Percentiles rank a stretch among this genome's conserved stretches.
phyloP scores from a whole-genome alignment of 768 basidiomycete species.

The Hygrophorus russula region DNA sequence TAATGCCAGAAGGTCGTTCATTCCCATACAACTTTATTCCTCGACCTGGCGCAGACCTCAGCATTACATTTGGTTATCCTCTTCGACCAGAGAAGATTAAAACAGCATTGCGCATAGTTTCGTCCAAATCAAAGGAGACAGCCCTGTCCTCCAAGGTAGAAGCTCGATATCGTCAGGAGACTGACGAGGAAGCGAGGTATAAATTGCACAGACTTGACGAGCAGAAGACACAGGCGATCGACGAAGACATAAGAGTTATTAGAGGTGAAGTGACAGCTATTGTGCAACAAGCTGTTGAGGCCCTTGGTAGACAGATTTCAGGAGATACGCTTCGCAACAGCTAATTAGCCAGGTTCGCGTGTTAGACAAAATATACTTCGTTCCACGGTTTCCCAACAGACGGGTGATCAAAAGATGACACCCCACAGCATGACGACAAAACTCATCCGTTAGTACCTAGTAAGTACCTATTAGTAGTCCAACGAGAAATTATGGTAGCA shows the following conservation, averaged over 20 bases:
- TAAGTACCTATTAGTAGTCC: too few species aligned
- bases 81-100: slow-evolving; percentile 33
- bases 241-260: slow-evolving; percentile 14
- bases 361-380: too few species aligned
- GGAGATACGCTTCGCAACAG: too few species aligned
- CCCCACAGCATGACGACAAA: too few species aligned
- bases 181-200: background rate
- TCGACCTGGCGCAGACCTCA: slow-evolving; percentile 46
- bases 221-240: background rate
- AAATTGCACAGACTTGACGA: background rate
- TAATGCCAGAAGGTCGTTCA: slow-evolving; percentile 81
- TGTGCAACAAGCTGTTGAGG: slow-evolving; percentile 42
- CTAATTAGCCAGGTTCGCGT: too few species aligned
- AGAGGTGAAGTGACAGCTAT: slow-evolving; percentile 45
- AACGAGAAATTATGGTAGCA: too few species aligned
- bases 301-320: slow-evolving; percentile 34
- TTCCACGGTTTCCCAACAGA: too few species aligned
- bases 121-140: background rate
- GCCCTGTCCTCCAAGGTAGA: background rate
- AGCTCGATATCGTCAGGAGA: background rate
- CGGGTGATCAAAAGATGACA: too few species aligned
- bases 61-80: slow-evolving; percentile 74
- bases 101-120: slow-evolving; percentile 8
- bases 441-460: too few species aligned
- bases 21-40: slow-evolving; percentile 70